Evolutionary conservation across 257 asterid genomes (phyloP).

Genomic region (Jacaranda mimosifolia): DNA sequence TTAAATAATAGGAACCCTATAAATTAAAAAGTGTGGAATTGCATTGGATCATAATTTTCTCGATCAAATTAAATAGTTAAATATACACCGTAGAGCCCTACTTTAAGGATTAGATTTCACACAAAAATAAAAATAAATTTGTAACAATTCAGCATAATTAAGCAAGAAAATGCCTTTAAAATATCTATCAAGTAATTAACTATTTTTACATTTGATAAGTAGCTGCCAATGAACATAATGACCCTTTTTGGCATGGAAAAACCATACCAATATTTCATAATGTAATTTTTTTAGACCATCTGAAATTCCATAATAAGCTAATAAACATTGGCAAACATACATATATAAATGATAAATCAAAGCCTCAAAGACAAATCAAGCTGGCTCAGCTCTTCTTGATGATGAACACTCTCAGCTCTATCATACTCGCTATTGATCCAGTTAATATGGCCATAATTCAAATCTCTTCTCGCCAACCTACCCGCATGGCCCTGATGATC

Average conservation of each 20-base stretch:
- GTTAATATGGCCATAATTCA: conserved; percentile 36
- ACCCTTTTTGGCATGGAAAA: background rate
- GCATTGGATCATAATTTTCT: background rate
- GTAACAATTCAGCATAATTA: background rate
- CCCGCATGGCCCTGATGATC: conserved; percentile 33
- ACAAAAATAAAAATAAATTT: conserved; percentile 2
- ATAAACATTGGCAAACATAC: background rate
- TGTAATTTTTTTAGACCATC: background rate
- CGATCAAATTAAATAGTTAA: background rate
- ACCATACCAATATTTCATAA: background rate
- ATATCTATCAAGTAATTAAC: too few species aligned
- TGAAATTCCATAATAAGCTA: background rate
- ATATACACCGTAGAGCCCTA: background rate
- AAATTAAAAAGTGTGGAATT: background rate
- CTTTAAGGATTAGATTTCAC: background rate
- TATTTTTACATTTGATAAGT: conserved; percentile 1
- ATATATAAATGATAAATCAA: conserved; percentile 35
- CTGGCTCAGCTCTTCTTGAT: conserved; percentile 66
- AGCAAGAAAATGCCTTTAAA: background rate
- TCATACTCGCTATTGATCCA: conserved; percentile 34
- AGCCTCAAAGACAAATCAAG: conserved; percentile 78
- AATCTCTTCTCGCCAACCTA: conserved; percentile 44
- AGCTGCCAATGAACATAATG: background rate
- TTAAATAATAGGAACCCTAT: background rate
- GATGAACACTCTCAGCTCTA: conserved; percentile 40